Base-by-base conservation (phyloP, 208 protist species). In the Trypanosomatidae sp. region DNA sequence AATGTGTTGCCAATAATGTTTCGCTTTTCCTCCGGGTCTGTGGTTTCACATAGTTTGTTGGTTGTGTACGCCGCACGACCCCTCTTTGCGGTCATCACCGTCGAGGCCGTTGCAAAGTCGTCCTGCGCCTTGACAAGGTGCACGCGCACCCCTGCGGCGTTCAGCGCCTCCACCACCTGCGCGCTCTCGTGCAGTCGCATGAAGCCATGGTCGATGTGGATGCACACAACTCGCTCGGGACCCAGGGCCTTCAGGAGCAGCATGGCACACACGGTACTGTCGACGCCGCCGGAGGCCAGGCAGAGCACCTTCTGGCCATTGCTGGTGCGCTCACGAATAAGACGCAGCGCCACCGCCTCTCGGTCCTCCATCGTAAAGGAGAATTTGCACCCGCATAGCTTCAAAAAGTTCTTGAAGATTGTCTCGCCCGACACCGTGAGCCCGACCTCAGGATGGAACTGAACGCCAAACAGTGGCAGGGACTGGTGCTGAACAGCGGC, bases 1-100 rank as follows among this genome's bases (percentile, higher is more conserved):
- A 99, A 99, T 7, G 95, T 98, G 87, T 99, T 97, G 56, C 98
- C 99, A 82, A 99, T 99, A 58, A 99, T 99, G 71, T 96, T 98
- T 56, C 98, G 92, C 87, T 99, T 99, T 59, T 97, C 84, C 82
- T 99, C 98, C 15, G 97, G 89, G 33, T 89, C 88, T 36, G 67
- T 81, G 12, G 82, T 84, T 60, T 88, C 81, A 66, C 78, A 91
- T 41, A 89, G 77, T 67, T 58, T 78, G 82, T 84, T 77, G 43
- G 81, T 86, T 76, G 93, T 86, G 70, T 88, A 90, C 83, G 85
- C 41, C 33, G 76, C 6, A 69, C 85, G 53, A 83, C 86, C 52
- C 82, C 73, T 46, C 62, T 89, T 84, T 13, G 85, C 89, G 0
- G 82, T 71, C 69, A 97, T 89, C 66, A 84, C 75, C 6, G 94